Evolutionary conservation across 2,329 filamentous ascomycete genomes (phyloP), one percentile per base, ranked within the genome.

Genomic region (Colletotrichum sp.): DNA sequence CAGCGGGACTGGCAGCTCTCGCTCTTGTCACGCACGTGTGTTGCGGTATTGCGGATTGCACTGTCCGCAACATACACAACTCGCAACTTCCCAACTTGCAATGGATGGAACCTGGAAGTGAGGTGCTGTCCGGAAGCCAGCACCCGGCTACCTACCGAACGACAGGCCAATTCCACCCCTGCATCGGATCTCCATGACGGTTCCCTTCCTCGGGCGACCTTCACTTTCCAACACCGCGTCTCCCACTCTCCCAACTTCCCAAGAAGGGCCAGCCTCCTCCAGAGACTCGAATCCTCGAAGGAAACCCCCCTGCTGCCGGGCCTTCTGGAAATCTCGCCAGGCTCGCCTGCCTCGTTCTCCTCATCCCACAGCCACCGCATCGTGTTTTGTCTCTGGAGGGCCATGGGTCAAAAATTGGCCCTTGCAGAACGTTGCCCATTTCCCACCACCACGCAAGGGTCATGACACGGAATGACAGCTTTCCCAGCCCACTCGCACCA

Each of bases 391-490:
- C 43, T 12, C 43, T 52, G n/a, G 43, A 52, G 43, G 10, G n/a
- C 43, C 43, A 52, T 52, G 38, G 66, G 58, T 34, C 60, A 24
- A 43, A 57, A 66, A 38, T 52, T 52, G 28, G 58, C 58, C 58
- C 58, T 36, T 63, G 58, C 26, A 52, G 43, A 52, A 52, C 43
- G 43, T 52, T 63, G 30, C 52, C 38, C 55, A 72, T 65, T 74
- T 21, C 43, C 43, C 43, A 52, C 43, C 43, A 52, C 43, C 43
- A 24, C 36, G n/a, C 70, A 34, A 66, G 74, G 74, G 67, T 69
- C 70, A 74, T 76, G 74, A 76, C 74, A 74, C 43, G 43, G 43
- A 76, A 71, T 76, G 74, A 76, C 58, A 74, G 65, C 64, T 65
- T 76, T 32, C 43, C 64, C 30, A 58, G 6, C 64, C 64, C 63